These are phyloP conservation scores for Raphanus hybrid DNA, from an alignment of 441 rosid species.

Conservation along the genomic window DNA sequence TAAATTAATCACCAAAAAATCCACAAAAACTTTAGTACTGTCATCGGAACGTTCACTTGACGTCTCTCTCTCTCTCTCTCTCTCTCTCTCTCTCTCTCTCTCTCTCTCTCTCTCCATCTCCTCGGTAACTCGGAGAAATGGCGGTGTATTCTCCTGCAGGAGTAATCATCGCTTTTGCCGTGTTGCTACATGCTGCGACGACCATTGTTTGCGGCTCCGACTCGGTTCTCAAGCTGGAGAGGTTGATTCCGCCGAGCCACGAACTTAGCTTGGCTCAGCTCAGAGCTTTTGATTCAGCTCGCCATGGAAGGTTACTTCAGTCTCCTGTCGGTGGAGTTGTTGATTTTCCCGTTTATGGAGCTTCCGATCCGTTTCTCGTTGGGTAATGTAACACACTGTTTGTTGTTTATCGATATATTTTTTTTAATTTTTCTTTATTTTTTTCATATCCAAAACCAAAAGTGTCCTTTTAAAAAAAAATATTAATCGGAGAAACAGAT, in stretches of 20 bases:
- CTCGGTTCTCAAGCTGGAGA: conserved; percentile 43
- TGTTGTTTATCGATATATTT: neutral
- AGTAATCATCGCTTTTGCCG: conserved; percentile 31
- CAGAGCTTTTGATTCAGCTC: conserved; percentile 46
- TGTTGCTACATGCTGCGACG: conserved; percentile 22
- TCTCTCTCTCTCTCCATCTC: conserved; percentile 10
- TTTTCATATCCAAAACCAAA: neutral
- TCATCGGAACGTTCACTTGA: conserved; percentile 42
- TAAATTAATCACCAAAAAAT: conserved; percentile 17
- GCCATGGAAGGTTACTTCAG: conserved; percentile 47
- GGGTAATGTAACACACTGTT: conserved; percentile 28
- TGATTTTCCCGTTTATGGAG: conserved; percentile 42
- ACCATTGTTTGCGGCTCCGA: conserved; percentile 21
- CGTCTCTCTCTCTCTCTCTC: conserved; percentile 24
- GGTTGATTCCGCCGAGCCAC: conserved; percentile 42
- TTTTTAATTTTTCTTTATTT: neutral
- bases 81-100: conserved; percentile 19
- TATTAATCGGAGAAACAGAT: neutral
- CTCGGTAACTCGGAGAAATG: conserved; percentile 37
- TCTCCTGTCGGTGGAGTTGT: conserved; percentile 46
- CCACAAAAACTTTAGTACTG: conserved; percentile 18
- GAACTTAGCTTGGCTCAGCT: conserved; percentile 43
- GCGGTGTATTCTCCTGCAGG: conserved; percentile 42
- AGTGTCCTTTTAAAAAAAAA: no score
- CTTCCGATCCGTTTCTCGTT: conserved; percentile 46